Base-by-base conservation (phyloP, 352 stramenopile genomes). In the Phytopythium helicoides region DNA sequence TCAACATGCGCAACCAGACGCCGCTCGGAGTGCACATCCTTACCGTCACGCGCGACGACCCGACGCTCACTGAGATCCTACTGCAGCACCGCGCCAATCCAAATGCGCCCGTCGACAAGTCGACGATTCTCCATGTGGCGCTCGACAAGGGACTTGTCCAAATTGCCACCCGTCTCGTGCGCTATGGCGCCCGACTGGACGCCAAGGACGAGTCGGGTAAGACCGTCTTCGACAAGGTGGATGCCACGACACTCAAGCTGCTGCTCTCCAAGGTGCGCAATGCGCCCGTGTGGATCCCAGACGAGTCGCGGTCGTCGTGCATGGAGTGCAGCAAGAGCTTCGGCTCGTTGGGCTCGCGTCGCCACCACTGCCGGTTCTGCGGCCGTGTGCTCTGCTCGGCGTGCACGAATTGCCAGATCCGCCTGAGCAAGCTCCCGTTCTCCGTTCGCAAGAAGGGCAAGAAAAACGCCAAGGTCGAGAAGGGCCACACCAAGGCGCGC, bases 1-100 rank as follows among this genome's bases (percentile, higher is more conserved):
- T 83, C 54, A 87, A 87, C 56, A 81, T 81, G 73, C 67, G 73
- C 57, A 84, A 85, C 60, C 73, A 87, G 47, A 86, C 76, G 28
- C 74, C 76, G 10, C 38, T 87, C 31, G 75, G 76, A 6, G 72
- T 87, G n/a, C 76, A 87, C 54, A 74, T 87, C 45, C 62, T 84
- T 45, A 86, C 74, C 8, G 63, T 70, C 37, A 76, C 72, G 39
- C 60, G 63, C 36, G 76, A 87, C 41, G 76, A 87, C 46, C 71
- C 76, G 41, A 84, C 64, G 12, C 60, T 86, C 36, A 84, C 74
- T 19, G 76, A 87, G 58, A 73, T 80, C 31, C 26, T 87, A 45
- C 64, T 87, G 54, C 69, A 86, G 56, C 63, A 80, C 49, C 56
- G 62, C 36, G 74, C 76, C 12, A 78, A 86, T 55, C 51, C 74